Percentiles rank a stretch among this genome's conserved stretches.
phyloP scores from a whole-genome alignment of 257 asterid genomes.

The Nicotiana obtusifolia region DNA sequence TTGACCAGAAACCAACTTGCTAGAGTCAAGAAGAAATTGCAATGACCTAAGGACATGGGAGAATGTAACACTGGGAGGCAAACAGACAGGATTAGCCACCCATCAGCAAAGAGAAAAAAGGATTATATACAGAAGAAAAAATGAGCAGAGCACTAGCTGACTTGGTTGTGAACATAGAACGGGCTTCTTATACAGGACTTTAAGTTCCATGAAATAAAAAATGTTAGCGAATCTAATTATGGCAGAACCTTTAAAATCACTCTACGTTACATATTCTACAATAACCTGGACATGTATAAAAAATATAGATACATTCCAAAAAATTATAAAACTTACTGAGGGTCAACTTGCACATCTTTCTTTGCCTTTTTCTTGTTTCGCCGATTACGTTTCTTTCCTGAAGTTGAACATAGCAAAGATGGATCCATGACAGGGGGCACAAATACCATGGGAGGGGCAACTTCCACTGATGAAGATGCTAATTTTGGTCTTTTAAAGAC shows the following conservation, averaged over 20 bases:
- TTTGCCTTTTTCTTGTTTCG: slow-evolving; percentile 29
- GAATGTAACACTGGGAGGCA: background rate
- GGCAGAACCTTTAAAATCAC: background rate
- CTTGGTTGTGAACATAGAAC: background rate
- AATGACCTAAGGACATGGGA: background rate
- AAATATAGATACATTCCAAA: background rate
- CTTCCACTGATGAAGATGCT: slow-evolving; percentile 8
- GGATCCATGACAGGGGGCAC: slow-evolving; percentile 34
- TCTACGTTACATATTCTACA: background rate
- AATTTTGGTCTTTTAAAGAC: slow-evolving; percentile 27
- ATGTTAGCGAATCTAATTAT: background rate
- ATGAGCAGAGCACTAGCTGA: background rate
- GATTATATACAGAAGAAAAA: background rate
- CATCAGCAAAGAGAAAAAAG: background rate
- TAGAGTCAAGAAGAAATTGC: background rate
- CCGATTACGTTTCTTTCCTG: slow-evolving; percentile 10
- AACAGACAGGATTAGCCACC: background rate
- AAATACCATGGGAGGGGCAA: slow-evolving; percentile 26
- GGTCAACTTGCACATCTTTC: slow-evolving; percentile 13
- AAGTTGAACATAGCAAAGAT: background rate
- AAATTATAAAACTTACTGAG: slow-evolving; percentile 29
- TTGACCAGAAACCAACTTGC: background rate
- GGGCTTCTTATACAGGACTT: background rate
- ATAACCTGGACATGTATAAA: background rate
- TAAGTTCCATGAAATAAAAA: background rate